A percentile compares a stretch with the other conserved stretches of the same genome.
These are phyloP conservation scores for Globisporangium camurandrum DNA, from an alignment of 352 stramenopile genomes.

Conservation along the genomic window DNA sequence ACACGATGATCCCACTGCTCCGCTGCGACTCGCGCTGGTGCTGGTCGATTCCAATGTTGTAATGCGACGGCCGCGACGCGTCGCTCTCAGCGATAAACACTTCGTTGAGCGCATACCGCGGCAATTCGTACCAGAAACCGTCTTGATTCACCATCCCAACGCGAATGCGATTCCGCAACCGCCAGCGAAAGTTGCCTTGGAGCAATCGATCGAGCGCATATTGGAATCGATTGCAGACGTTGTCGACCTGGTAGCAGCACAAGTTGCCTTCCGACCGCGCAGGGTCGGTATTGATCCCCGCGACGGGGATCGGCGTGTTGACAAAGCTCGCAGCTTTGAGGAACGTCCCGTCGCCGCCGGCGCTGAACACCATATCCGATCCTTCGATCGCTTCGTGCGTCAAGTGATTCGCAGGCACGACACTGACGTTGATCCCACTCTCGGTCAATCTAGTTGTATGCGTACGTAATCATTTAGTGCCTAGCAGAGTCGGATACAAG, in stretches of 20 bases:
- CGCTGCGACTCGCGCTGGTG: constrained; percentile 83
- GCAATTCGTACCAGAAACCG: constrained; percentile 82
- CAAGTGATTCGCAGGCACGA: constrained; percentile 73
- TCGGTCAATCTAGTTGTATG: constrained; percentile 74
- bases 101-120: constrained; percentile 83
- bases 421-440: constrained; percentile 51
- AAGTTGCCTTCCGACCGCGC: constrained; percentile 81
- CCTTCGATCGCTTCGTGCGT: constrained; percentile 70
- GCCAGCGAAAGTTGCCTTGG: constrained; percentile 72
- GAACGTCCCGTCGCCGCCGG: constrained; percentile 81
- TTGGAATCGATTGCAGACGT: constrained; percentile 63
- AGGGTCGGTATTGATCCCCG: constrained; percentile 81
- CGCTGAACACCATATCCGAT: constrained; percentile 84
- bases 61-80: constrained; percentile 75
- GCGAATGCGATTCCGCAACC: constrained; percentile 73
- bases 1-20: constrained; percentile 85
- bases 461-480: too few relatives aligned
- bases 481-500: too few relatives aligned
- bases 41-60: constrained; percentile 87
- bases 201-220: constrained; percentile 61
- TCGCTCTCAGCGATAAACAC: constrained; percentile 87
- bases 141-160: constrained; percentile 87
- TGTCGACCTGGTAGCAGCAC: constrained; percentile 83
- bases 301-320: constrained; percentile 78
- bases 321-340: constrained; percentile 83